Percentiles rank a stretch among this genome's conserved stretches.
Evolutionary conservation across 1,284 basidiomycete species (phyloP).

Genomic region (Boletus sp.): DNA sequence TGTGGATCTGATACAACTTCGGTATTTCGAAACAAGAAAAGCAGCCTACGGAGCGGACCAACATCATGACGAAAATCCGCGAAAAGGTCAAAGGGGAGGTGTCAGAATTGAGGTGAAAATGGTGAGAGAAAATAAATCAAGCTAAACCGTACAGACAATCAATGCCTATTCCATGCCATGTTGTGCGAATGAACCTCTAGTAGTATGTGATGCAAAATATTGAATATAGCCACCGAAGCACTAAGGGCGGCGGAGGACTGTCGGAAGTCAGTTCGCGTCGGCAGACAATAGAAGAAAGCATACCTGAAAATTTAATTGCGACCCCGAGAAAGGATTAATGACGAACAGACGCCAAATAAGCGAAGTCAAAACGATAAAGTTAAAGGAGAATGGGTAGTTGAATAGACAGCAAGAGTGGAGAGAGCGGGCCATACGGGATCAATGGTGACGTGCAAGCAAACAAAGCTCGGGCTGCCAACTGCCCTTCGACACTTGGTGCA

Average conservation of each 20-base stretch:
- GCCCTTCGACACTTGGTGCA: conserved; percentile 28
- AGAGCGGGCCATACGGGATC: background rate
- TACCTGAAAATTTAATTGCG: conserved; percentile 7
- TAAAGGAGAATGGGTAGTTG: background rate
- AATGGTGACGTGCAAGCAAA: conserved; percentile 18
- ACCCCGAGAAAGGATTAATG: background rate
- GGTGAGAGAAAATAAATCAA: background rate
- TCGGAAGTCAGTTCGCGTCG: background rate
- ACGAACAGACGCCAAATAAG: conserved; percentile 1
- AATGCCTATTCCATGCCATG: conserved; percentile 14
- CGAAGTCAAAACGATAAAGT: background rate
- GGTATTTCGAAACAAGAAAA: too few relatives aligned
- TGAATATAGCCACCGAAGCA: background rate
- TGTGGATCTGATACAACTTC: background rate
- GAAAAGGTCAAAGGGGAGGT: background rate
- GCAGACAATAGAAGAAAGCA: background rate
- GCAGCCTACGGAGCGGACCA: too few relatives aligned
- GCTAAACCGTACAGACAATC: conserved; percentile 7
- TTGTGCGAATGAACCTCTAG: conserved; percentile 19
- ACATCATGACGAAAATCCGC: background rate
- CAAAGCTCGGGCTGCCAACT: conserved; percentile 34
- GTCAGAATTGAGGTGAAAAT: background rate
- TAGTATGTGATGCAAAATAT: conserved; percentile 6
- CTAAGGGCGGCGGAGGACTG: background rate
- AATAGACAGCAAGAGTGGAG: background rate